Conservation (phyloP, 139 green algal species). For the Tetraselmis striata region DNA sequence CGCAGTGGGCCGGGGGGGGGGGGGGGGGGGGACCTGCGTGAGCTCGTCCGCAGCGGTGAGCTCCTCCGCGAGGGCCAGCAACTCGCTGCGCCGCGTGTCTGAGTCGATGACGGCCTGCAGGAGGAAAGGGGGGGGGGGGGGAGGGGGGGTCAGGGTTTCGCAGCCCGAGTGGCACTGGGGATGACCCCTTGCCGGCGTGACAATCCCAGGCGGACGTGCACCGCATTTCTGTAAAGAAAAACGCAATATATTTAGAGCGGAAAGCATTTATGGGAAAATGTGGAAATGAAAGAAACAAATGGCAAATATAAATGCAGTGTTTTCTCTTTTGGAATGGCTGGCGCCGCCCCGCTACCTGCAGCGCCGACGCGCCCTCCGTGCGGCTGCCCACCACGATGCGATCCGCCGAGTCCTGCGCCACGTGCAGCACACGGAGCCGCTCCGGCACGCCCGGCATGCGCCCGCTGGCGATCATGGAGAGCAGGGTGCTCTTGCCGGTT, state of each 20-base stretch:
- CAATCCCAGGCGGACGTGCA: too few relatives aligned
- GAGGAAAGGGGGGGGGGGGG: not conserved
- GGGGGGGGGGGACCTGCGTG: too few relatives aligned
- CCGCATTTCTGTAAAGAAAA: too few relatives aligned
- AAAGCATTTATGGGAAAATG: too few relatives aligned
- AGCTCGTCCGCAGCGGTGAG: not conserved
- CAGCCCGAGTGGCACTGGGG: too few relatives aligned
- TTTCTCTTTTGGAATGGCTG: too few relatives aligned
- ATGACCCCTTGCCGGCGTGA: too few relatives aligned
- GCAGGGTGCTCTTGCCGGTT: slow-evolving; percentile 4
- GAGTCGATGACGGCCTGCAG: not conserved
- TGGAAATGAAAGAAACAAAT: too few relatives aligned
- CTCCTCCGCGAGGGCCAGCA: not conserved
- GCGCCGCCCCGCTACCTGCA: not conserved
- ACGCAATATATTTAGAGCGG: too few relatives aligned
- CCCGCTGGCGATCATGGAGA: not conserved
- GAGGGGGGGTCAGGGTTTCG: too few relatives aligned
- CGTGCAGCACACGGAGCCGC: not conserved
- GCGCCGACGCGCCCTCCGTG: not conserved
- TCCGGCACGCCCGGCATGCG: not conserved
- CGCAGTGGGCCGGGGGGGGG: too few relatives aligned
- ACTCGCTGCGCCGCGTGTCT: not conserved
- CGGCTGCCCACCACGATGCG: not conserved
- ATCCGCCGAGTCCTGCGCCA: not conserved
- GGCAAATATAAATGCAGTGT: too few relatives aligned